Evolutionary conservation across 75 land plant species (phyloP).

Genomic region (Cupressus sempervirens): DNA sequence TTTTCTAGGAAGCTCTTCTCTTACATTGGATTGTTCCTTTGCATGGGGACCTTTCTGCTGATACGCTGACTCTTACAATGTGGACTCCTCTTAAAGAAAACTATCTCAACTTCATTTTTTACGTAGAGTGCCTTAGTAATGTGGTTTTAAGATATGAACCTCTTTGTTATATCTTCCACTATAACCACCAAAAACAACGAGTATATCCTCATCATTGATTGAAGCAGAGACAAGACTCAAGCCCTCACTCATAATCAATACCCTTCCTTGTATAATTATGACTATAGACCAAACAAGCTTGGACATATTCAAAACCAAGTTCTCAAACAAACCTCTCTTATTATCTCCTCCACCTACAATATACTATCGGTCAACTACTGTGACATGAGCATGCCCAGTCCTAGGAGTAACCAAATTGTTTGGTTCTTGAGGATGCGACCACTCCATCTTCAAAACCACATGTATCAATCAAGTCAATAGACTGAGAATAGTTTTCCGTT

Average conservation of each 20-base stretch:
- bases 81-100: too few species aligned
- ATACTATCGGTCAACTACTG: conserved; percentile 71
- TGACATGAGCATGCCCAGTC: conserved; percentile 85
- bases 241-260: conserved; percentile 94
- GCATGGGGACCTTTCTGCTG: too few species aligned
- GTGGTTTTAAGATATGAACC: too few species aligned
- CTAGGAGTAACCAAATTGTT: conserved; percentile 59
- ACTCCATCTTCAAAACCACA: conserved; percentile 28
- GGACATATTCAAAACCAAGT: conserved; percentile 71
- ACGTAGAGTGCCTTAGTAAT: too few species aligned
- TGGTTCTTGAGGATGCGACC: conserved; percentile 68
- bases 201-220: too few species aligned
- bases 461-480: background rate
- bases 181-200: too few species aligned
- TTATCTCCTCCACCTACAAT: conserved; percentile 99
- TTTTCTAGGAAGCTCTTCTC: too few species aligned
- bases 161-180: too few species aligned
- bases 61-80: too few species aligned
- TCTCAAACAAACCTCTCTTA: conserved; percentile 78
- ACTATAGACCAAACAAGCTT: conserved; percentile 75
- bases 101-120: too few species aligned
- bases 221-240: too few species aligned
- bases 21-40: too few species aligned
- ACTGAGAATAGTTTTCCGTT: conserved; percentile 11
- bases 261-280: conserved; percentile 43